Evolutionary conservation across 2,329 filamentous ascomycete species (phyloP).

Genomic region (Davidsoniella virescens): DNA sequence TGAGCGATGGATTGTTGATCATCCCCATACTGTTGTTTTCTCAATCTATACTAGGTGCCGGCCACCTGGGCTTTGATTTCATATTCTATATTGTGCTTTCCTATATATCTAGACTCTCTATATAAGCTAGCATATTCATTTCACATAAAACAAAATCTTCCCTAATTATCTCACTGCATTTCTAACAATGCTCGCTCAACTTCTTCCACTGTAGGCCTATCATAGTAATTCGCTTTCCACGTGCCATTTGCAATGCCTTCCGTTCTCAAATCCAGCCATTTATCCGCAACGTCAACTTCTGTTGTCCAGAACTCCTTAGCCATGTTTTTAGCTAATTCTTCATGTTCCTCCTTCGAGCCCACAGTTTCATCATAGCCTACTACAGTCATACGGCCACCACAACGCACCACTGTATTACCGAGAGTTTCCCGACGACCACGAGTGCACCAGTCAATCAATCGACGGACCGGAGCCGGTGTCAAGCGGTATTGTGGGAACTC

Average conservation of each 20-base stretch:
- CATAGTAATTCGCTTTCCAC: slow-evolving; percentile 36
- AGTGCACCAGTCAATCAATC: slow-evolving; percentile 36
- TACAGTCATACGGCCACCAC: slow-evolving; percentile 30
- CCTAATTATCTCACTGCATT: too few species aligned
- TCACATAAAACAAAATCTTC: slow-evolving; percentile 3
- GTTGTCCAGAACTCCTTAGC: slow-evolving; percentile 32
- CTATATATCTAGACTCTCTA: not conserved
- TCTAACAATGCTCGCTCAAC: slow-evolving; percentile 17
- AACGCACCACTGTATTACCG: slow-evolving; percentile 28
- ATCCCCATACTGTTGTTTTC: too few species aligned
- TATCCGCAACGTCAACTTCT: slow-evolving; percentile 32
- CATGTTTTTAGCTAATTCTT: slow-evolving; percentile 15
- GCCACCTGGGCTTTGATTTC: too few species aligned
- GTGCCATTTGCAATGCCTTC: slow-evolving; percentile 22
- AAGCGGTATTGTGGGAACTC: slow-evolving; percentile 37
- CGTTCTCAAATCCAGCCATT: slow-evolving; percentile 28
- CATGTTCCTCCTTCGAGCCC: slow-evolving; percentile 19
- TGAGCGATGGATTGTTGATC: too few species aligned
- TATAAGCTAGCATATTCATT: slow-evolving; percentile 18
- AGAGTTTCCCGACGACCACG: slow-evolving; percentile 29
- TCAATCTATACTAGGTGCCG: too few species aligned
- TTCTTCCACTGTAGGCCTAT: slow-evolving; percentile 30
- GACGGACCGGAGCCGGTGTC: slow-evolving; percentile 29
- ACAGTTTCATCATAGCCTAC: not conserved
- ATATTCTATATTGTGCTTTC: not conserved